Percentiles rank a stretch among this genome's conserved stretches.
Conservation (phyloP, 2,329 filamentous ascomycete genomes). For the Claviceps capensis region DNA sequence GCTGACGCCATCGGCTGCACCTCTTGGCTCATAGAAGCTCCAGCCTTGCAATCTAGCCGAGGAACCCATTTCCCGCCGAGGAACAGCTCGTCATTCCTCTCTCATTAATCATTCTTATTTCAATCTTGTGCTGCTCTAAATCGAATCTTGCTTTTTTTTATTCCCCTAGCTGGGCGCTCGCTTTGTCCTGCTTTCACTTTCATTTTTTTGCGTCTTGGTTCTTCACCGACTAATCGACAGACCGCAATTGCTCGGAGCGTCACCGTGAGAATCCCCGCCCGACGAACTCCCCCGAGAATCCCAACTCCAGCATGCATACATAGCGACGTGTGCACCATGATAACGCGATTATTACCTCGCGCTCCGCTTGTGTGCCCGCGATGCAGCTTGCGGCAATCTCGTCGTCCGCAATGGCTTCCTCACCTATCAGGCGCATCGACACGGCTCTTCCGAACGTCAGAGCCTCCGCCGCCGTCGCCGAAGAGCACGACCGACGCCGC, state of each 20-base stretch:
- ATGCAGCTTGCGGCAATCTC: constrained; percentile 14
- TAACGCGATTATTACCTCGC: constrained; percentile 21
- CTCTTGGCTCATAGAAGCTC: no score
- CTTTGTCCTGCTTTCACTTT: no score
- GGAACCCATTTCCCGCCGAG: no score
- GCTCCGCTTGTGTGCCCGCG: constrained; percentile 19
- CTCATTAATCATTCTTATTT: no score
- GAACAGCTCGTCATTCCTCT: background rate
- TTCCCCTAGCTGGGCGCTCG: no score
- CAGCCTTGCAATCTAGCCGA: no score
- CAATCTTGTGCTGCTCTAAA: no score
- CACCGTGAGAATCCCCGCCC: background rate
- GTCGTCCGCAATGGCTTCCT: constrained; percentile 17
- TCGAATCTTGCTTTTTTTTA: no score
- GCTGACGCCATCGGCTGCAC: constrained; percentile 5
- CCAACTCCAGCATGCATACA: background rate
- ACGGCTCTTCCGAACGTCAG: constrained; percentile 20
- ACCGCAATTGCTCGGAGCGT: background rate
- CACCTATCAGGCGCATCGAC: constrained; percentile 13
- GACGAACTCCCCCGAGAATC: background rate
- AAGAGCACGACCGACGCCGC: constrained; percentile 1
- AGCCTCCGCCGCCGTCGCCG: constrained; percentile 13
- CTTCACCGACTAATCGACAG: no score
- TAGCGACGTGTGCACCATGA: constrained; percentile 15
- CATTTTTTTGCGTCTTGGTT: no score